A percentile compares a stretch with the other conserved stretches of the same genome.
Conservation (phyloP, 345 rosid species). For the Pistacia integerrima region DNA sequence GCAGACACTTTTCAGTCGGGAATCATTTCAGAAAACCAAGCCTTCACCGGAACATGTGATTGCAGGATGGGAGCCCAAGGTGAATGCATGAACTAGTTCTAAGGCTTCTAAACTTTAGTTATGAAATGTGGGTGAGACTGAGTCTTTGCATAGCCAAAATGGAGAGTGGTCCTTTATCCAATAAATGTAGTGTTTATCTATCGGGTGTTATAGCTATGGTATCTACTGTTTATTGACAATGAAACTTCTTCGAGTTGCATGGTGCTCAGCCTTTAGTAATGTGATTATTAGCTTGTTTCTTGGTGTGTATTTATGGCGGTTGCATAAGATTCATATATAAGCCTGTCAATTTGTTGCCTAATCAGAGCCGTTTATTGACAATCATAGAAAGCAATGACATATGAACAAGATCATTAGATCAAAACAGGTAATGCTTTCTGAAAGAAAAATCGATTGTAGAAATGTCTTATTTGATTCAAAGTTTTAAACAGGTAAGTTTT, state of each 20-base stretch:
- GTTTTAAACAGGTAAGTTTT: no score
- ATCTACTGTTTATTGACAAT: background rate
- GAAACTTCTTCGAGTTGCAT: background rate
- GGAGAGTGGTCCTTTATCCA: background rate
- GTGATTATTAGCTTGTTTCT: no score
- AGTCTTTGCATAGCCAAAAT: conserved; percentile 7
- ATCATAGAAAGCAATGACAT: no score
- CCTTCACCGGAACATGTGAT: conserved; percentile 57
- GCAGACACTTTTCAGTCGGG: conserved; percentile 58
- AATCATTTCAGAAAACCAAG: conserved; percentile 75
- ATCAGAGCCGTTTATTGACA: no score
- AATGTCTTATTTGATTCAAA: no score
- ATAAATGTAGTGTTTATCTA: conserved; percentile 15
- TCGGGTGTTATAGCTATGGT: background rate
- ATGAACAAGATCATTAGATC: no score
- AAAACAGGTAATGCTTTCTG: no score
- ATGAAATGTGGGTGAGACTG: conserved; percentile 12
- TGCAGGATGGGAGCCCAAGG: conserved; percentile 86
- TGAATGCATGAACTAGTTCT: conserved; percentile 54
- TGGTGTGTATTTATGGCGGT: no score
- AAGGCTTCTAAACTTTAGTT: conserved; percentile 22
- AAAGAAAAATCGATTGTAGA: no score
- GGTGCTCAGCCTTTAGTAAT: background rate
- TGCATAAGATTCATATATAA: no score
- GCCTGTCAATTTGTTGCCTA: no score